Base-by-base conservation (phyloP, 2,329 filamentous ascomycete species). In the Fusarium sp. region DNA sequence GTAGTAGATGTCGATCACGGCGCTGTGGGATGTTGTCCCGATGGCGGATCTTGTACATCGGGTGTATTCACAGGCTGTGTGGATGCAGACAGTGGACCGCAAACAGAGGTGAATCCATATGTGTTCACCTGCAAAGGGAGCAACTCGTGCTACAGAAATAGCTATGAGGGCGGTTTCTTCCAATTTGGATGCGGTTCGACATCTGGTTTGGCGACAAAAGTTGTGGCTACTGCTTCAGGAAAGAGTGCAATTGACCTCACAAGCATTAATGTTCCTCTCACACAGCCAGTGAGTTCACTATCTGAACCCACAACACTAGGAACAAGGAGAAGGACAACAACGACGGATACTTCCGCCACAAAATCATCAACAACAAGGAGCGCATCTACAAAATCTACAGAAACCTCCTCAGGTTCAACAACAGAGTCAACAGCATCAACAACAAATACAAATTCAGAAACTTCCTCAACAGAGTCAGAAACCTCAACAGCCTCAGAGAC, bases 11-110 rank as follows among this genome's bases (percentile, higher is more conserved):
- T 82, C 26, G 81, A 82, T 24, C 83, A 86, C 63, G 83, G 84
- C 35, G 85, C 85, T n/a, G 82, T 90, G 38, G 88, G 88, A 53
- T 90, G 88, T 77, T 91, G 89, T 76, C 88, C 89, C 2, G 83
- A 90, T 73, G 79, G 79, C 20, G 84, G 81, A 6, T 75, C 84
- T 12, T 91, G 89, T 78, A 87, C 86, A 4, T 82, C 83, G 8
- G 89, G 89, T 60, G 85, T 91, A 44, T 91, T 85, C 77, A 91
- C 89, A 6, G 85, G 83, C 44, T 91, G 89, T 67, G 87, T 90
- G 47, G 89, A 91, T 75, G 76, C 77, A 57, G 86, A 85, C 73
- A 88, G 85, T 63, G 82, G 82, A 8, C 81, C 85, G 4, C 87
- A 88, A 76, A 86, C 84, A 7, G 86, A 84, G 63, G 81, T 85